These are phyloP conservation scores for Cryptococcus sp. DNA, from an alignment of 1,284 basidiomycete genomes.

Conservation along the genomic window DNA sequence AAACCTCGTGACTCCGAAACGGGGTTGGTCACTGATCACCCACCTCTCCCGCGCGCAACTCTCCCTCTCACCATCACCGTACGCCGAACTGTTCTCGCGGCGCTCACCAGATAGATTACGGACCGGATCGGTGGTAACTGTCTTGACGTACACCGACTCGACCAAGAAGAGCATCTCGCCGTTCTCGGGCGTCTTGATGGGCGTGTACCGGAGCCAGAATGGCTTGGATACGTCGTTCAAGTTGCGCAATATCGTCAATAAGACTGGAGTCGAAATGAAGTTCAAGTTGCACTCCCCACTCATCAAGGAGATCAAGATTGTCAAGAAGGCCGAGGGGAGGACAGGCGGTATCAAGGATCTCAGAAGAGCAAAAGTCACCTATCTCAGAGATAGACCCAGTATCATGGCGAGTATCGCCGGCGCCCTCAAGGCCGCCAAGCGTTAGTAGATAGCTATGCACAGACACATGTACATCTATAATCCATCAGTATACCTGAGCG, in stretches of 20 bases:
- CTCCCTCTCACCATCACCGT: slow-evolving; percentile 67
- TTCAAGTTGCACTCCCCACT: slow-evolving; percentile 81
- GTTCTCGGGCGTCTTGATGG: slow-evolving; percentile 84
- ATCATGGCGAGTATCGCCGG: slow-evolving; percentile 48
- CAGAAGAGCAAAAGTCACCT: slow-evolving; percentile 48
- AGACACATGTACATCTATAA: too few relatives aligned
- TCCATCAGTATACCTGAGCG: too few relatives aligned
- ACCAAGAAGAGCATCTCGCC: slow-evolving; percentile 66
- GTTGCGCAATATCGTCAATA: slow-evolving; percentile 81
- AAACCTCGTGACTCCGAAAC: slow-evolving; percentile 54
- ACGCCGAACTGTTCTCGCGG: slow-evolving; percentile 69
- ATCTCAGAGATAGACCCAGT: slow-evolving; percentile 48
- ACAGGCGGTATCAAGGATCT: slow-evolving; percentile 40
- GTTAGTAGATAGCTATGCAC: not conserved
- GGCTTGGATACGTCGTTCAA: slow-evolving; percentile 80
- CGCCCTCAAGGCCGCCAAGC: slow-evolving; percentile 42
- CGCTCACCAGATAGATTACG: slow-evolving; percentile 66
- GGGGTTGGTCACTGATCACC: slow-evolving; percentile 76
- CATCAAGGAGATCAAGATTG: slow-evolving; percentile 77
- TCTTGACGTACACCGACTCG: slow-evolving; percentile 56
- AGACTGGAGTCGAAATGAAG: slow-evolving; percentile 86
- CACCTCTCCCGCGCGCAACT: slow-evolving; percentile 58
- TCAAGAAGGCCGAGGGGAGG: slow-evolving; percentile 46
- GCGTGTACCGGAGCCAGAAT: slow-evolving; percentile 64
- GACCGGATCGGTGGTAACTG: slow-evolving; percentile 78